Evolutionary conservation across 2,329 filamentous ascomycete species (phyloP), one percentile per base, ranked within the genome.

Genomic region (Tetracladium maxilliforme): DNA sequence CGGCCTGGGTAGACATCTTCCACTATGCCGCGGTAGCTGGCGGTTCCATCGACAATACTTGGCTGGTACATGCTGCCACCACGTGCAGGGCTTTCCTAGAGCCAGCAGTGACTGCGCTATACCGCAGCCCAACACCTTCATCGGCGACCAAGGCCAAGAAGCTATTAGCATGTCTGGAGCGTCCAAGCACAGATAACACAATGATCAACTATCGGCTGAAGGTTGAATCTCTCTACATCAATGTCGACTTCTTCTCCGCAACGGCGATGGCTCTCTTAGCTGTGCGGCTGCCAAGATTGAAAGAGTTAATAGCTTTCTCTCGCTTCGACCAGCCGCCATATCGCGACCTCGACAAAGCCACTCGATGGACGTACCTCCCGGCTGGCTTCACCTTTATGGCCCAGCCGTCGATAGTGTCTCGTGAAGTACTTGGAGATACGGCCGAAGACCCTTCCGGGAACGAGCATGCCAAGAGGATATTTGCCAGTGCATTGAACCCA

Each of bases 81-180:
- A 52, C 70, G 10, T 86, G 75, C 36, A 65, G 58, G 25, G 47
- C 59, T 3, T 82, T 86, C 29, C 53, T 66, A 1, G 80, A 84
- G 38, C 76, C 82, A 5, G 79, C 79, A 3, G 49, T 90, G 25
- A 71, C 71, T 5, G 74, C 69, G 2, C 56, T 92, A 5, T 90
- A 90, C 44, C 58, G 64, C 23, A 68, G 59, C 5, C 80, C 80
- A 7, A 58, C 32, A 46, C 52, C 19, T 44, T 70, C 12, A 40
- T 64, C 10, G 41, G 38, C 51, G 27, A 39, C 46, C 28, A 62
- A 56, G 44, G 50, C 54, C 20, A 53, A 51, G 34, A 48, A 49
- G n/a, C 48, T 68, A 4, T 47, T 51, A 18, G 39, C 56, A 14
- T 51, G 74, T 18, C 57, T 90, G 7, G 58, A 64, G n/a, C 49